Percentiles rank a stretch among this genome's conserved stretches.
Conservation (phyloP, 306 rosid species). For the Vigna nakashimae region DNA sequence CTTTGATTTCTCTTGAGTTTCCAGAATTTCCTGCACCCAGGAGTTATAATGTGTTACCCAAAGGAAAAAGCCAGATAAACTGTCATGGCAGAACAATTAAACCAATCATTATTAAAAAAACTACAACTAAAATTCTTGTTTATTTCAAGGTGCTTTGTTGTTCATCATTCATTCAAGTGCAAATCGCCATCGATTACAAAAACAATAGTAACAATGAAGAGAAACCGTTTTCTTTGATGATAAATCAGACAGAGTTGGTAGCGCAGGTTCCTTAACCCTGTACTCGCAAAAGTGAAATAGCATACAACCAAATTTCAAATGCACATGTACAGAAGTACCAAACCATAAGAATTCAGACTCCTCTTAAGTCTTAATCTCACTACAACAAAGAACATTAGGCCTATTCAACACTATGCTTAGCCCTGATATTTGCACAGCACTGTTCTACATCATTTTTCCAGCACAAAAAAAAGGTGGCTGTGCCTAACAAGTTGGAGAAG, state of each 20-base stretch:
- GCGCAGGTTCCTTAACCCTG: not conserved
- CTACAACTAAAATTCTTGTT: slow-evolving; percentile 17
- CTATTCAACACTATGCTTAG: slow-evolving; percentile 1
- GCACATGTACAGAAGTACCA: not conserved
- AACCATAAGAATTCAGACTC: not conserved
- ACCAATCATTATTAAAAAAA: not conserved
- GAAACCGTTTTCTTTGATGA: not conserved
- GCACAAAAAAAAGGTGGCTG: not conserved
- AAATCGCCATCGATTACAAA: not conserved
- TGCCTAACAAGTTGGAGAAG: not conserved
- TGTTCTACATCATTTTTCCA: not conserved
- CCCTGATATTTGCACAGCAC: not conserved
- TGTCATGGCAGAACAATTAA: slow-evolving; percentile 1
- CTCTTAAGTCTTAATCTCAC: not conserved
- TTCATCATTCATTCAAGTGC: not conserved
- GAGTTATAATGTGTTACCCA: slow-evolving; percentile 31
- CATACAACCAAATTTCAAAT: not conserved
- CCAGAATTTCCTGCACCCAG: slow-evolving; percentile 78
- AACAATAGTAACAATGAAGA: slow-evolving; percentile 11
- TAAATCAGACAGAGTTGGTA: not conserved
- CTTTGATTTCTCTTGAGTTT: slow-evolving; percentile 63
- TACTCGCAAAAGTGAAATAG: not conserved
- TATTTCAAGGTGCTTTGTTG: slow-evolving; percentile 14
- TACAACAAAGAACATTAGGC: not conserved
- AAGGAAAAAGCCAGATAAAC: not conserved